Percentiles rank a stretch among this genome's conserved stretches.
Evolutionary conservation across 192 early-diverging fungal species (phyloP).

Genomic region (Backusella sp.): DNA sequence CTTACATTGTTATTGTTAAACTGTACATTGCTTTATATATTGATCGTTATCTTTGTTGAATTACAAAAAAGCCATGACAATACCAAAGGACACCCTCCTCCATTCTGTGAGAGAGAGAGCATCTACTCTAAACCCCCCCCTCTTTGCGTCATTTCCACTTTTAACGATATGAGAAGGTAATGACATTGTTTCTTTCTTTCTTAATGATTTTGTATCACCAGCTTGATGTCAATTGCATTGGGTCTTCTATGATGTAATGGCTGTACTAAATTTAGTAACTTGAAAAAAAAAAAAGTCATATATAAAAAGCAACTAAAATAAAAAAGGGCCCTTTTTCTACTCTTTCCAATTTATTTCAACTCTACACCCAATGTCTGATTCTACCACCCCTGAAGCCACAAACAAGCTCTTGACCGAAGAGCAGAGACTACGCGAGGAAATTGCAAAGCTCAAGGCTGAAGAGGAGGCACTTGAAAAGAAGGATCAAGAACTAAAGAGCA

Average conservation of each 20-base stretch:
- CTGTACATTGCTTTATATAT: not conserved
- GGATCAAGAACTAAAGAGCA: not conserved
- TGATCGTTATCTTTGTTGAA: too few species aligned
- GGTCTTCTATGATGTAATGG: not conserved
- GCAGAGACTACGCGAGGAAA: not conserved
- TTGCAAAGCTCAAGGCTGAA: not conserved
- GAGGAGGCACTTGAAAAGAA: not conserved
- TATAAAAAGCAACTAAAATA: not conserved
- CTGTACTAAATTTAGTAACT: not conserved
- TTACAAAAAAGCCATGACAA: too few species aligned
- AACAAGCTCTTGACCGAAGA: not conserved
- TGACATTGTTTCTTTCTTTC: too few species aligned
- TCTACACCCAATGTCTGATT: not conserved
- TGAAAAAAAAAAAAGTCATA: not conserved
- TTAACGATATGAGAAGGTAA: not conserved
- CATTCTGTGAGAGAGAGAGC: too few species aligned
- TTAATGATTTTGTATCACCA: not conserved
- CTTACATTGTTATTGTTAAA: not conserved
- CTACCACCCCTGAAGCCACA: not conserved
- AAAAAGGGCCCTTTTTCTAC: not conserved
- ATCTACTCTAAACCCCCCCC: not conserved
- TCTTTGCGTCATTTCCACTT: not conserved
- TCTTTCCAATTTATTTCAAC: not conserved
- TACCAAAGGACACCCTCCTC: too few species aligned
- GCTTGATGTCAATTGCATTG: not conserved